Conservation (phyloP, 495 filamentous ascomycete species). For the Lepidopterella palustris region DNA sequence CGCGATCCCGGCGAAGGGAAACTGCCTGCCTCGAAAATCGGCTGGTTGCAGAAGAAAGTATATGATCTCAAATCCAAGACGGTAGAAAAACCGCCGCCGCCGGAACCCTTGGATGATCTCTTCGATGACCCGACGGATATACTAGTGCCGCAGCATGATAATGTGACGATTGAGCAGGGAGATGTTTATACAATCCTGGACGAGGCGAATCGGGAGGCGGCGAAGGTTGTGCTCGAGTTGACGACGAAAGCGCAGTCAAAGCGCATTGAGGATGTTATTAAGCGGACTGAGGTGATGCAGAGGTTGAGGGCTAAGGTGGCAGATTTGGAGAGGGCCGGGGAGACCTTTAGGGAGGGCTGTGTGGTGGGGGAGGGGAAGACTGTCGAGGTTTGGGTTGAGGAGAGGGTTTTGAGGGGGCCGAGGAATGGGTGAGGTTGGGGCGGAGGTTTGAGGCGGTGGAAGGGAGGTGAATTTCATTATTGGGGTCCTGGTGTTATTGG, state of each 20-base stretch:
- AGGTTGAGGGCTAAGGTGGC: neutral
- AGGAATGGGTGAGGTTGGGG: too few species aligned
- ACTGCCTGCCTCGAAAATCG: neutral
- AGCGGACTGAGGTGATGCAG: neutral
- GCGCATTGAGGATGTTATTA: neutral
- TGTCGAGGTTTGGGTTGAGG: slow-evolving; percentile 4
- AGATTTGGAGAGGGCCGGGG: neutral
- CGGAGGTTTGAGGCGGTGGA: too few species aligned
- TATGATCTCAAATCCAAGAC: neutral
- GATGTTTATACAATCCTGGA: neutral
- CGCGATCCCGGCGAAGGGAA: neutral
- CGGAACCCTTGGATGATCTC: neutral
- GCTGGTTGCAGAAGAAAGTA: slow-evolving; percentile 2
- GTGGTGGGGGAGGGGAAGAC: neutral
- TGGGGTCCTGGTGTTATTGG: too few species aligned
- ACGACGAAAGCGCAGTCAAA: neutral
- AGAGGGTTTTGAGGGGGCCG: neutral
- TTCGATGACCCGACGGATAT: neutral
- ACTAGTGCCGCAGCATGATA: neutral
- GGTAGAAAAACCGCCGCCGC: neutral
- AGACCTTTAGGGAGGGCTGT: neutral
- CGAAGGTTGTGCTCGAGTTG: neutral
- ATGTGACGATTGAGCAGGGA: neutral
- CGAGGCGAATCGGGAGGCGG: slow-evolving; percentile 5
- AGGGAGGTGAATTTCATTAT: too few species aligned